Percentiles rank a stretch among this genome's conserved stretches.
Evolutionary conservation across 2,329 filamentous ascomycete genomes (phyloP).

Genomic region (Trichoderma asperellum): DNA sequence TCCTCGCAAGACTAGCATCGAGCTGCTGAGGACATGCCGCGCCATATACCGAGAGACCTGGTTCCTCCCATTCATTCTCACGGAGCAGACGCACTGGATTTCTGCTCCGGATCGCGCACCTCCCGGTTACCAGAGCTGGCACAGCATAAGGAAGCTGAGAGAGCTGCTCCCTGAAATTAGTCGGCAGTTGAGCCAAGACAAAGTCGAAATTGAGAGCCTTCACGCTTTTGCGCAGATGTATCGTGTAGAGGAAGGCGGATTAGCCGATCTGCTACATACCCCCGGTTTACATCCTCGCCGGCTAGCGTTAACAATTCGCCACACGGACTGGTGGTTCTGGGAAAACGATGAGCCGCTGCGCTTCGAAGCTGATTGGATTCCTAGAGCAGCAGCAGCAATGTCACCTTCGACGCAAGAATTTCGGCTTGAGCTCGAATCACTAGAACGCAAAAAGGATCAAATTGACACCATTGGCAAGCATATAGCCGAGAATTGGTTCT

Average conservation of each 20-base stretch:
- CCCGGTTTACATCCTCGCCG: constrained; percentile 41
- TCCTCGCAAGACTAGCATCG: constrained; percentile 42
- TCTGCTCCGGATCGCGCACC: constrained; percentile 40
- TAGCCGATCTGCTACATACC: constrained; percentile 38
- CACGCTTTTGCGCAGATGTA: constrained; percentile 51
- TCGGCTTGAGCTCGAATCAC: constrained; percentile 52
- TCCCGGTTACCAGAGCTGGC: constrained; percentile 28
- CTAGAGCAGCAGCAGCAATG: constrained; percentile 33
- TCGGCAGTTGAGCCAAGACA: constrained; percentile 30
- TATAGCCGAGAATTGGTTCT: constrained; percentile 43
- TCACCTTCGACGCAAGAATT: constrained; percentile 45
- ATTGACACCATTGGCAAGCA: constrained; percentile 49
- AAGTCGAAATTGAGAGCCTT: constrained; percentile 39
- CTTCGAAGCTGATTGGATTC: constrained; percentile 46
- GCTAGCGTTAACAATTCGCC: constrained; percentile 52
- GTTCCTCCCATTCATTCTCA: constrained; percentile 47
- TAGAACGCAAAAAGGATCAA: constrained; percentile 50
- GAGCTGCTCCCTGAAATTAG: constrained; percentile 32
- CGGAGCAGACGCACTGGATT: constrained; percentile 48
- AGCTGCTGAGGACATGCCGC: constrained; percentile 49
- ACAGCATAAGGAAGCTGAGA: not conserved
- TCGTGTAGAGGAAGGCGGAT: constrained; percentile 39
- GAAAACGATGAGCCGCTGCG: constrained; percentile 43
- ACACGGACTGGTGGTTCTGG: constrained; percentile 56
- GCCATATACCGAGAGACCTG: constrained; percentile 48